Conservation (phyloP, 129 eudicot genomes). For the Heracleum sosnowskyi region DNA sequence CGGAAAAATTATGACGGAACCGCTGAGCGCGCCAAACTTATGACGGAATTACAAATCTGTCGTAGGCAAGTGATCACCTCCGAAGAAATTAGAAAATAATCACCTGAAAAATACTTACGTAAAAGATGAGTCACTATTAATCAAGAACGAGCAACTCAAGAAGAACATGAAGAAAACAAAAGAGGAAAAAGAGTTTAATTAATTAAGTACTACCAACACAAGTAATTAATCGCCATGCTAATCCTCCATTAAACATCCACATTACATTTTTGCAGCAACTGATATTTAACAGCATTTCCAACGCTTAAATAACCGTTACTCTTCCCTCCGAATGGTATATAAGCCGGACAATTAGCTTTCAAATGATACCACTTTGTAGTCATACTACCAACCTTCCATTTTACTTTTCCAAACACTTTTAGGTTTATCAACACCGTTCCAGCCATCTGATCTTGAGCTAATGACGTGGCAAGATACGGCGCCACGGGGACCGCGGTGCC, state of each 20-base stretch:
- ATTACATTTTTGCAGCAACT: conserved; percentile 35
- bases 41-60: too few species aligned
- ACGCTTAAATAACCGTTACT: conserved; percentile 24
- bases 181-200: background rate
- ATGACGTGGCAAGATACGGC: conserved; percentile 28
- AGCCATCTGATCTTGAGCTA: conserved; percentile 38
- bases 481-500: conserved; percentile 63
- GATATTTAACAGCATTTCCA: conserved; percentile 53
- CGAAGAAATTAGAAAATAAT: background rate
- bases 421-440: conserved; percentile 49
- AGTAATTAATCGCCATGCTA: background rate
- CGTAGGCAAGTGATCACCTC: too few species aligned
- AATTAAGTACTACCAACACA: too few species aligned
- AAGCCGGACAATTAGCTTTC: conserved; percentile 68
- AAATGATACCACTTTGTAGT: conserved; percentile 40
- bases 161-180: background rate
- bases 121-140: background rate
- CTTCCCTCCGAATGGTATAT: conserved; percentile 34
- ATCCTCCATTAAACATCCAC: conserved; percentile 35
- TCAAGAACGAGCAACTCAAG: background rate
- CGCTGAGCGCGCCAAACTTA: too few species aligned
- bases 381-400: conserved; percentile 67
- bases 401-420: conserved; percentile 42
- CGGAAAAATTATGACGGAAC: too few species aligned
- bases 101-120: background rate